Evolutionary conservation across 768 basidiomycete species (phyloP), one percentile per base, ranked within the genome.

Genomic region (Trametes punicea): DNA sequence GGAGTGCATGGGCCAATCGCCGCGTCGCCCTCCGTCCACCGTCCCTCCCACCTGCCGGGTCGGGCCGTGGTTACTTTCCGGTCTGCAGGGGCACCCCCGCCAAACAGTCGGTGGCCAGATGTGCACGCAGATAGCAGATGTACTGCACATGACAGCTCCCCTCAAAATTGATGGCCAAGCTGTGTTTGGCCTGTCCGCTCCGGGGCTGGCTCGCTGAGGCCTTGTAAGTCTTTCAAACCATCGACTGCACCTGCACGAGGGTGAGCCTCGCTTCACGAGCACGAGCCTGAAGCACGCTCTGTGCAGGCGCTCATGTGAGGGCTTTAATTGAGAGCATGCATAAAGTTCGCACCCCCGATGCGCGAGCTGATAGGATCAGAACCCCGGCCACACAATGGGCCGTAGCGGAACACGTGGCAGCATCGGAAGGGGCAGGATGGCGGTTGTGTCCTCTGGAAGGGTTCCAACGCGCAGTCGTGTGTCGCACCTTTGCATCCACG

Each of bases 261-360:
- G 42, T 44, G 31, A 31, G 13, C 34, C n/a, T 36, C 34, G 13
- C 2, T 6, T 36, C 13, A n/a, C 34, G 34, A 36, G 15, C 9
- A 2, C 34, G 34, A 36, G 34, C 34, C 5, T 31, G 31, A 13
- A 6, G 31, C 31, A 16, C 7, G 34, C 34, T 10, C 34, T 6
- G 34, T 10, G 15, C 18, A 16, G 23, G 13, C 21, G 27, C n/a
- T 25, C 11, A 25, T 21, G 33, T 10, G 47, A 16, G 42, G 10
- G 21, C 13, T n/a, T n/a, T n/a, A n/a, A n/a, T 3, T 8, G 44
- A 16, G 29, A 21, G 33, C 20, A 11, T 29, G 36, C 56, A 51
- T 51, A 57, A 47, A 51, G 56, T 57, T 57, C 36, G 56, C 45
- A 57, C 56, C 56, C 56, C 33, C 44, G 56, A 57, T 51, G 29